Percentiles rank a stretch among this genome's conserved stretches.
Evolutionary conservation across 371 early-diverging fungal species (phyloP).

Genomic region (Synchytrium microbalum): DNA sequence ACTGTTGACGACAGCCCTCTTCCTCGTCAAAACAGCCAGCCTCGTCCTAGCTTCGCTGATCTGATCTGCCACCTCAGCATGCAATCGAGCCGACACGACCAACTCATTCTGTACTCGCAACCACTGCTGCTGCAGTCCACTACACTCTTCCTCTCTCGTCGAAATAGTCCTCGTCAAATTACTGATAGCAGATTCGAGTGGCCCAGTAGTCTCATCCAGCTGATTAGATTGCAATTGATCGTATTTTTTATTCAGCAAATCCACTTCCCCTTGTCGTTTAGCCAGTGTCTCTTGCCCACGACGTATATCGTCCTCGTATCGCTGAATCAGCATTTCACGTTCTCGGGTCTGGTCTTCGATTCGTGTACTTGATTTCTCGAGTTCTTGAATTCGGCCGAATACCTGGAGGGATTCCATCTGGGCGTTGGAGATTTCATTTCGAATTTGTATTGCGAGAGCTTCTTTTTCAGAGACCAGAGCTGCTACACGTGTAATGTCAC

Average conservation of each 20-base stretch:
- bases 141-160: slow-evolving; percentile 40
- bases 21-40: slow-evolving; percentile 39
- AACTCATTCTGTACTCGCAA: slow-evolving; percentile 47
- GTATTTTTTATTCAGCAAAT: slow-evolving; percentile 47
- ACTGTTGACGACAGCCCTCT: slow-evolving; percentile 47
- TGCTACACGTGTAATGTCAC: slow-evolving; percentile 33
- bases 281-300: slow-evolving; percentile 42
- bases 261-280: slow-evolving; percentile 46
- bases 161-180: slow-evolving; percentile 37
- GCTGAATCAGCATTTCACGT: slow-evolving; percentile 39
- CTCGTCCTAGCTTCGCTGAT: slow-evolving; percentile 39
- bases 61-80: slow-evolving; percentile 32
- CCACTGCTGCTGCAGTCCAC: slow-evolving; percentile 46
- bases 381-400: slow-evolving; percentile 14
- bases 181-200: slow-evolving; percentile 50
- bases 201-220: slow-evolving; percentile 42
- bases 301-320: slow-evolving; percentile 49
- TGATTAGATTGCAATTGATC: slow-evolving; percentile 29
- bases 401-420: slow-evolving; percentile 32
- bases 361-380: slow-evolving; percentile 24
- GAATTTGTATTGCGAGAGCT: slow-evolving; percentile 27
- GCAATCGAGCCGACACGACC: slow-evolving; percentile 33
- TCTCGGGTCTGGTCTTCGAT: slow-evolving; percentile 32
- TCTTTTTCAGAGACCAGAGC: slow-evolving; percentile 42
- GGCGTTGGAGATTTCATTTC: slow-evolving; percentile 38